phyloP scores from a whole-genome alignment of 2,329 filamentous ascomycete species.

The Pseudogymnoascus sp. region DNA sequence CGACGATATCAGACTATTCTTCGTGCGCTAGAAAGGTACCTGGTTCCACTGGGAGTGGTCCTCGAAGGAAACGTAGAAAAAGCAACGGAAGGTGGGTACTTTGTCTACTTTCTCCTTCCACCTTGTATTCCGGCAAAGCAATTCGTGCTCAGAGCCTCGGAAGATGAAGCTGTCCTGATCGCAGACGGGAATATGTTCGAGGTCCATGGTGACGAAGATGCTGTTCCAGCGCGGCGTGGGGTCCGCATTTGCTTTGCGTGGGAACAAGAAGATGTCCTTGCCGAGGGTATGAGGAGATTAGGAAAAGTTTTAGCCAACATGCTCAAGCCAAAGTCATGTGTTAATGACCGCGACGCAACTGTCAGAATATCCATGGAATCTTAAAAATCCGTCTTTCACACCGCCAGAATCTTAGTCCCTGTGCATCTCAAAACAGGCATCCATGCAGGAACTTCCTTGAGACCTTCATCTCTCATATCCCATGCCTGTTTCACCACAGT shows the following conservation, averaged over 20 bases:
- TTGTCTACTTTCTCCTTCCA: constrained; percentile 70
- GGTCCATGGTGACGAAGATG: constrained; percentile 48
- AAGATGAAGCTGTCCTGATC: constrained; percentile 59
- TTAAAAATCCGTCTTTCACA: neutral
- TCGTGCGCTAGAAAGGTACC: constrained; percentile 47
- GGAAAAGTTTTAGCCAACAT: constrained; percentile 37
- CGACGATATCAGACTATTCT: constrained; percentile 46
- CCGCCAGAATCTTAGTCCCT: neutral
- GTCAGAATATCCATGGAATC: neutral
- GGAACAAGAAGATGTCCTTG: constrained; percentile 58
- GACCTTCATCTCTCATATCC: neutral
- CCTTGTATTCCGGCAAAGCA: constrained; percentile 34
- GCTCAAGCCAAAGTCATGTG: neutral
- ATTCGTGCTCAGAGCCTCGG: constrained; percentile 37
- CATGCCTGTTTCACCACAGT: neutral
- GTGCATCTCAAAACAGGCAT: neutral
- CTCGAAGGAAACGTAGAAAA: constrained; percentile 33
- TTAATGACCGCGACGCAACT: neutral
- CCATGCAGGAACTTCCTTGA: neutral
- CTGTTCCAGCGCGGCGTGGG: constrained; percentile 48
- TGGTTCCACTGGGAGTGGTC: constrained; percentile 56
- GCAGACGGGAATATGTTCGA: constrained; percentile 65
- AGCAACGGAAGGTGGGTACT: constrained; percentile 63
- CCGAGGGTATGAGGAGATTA: constrained; percentile 60
- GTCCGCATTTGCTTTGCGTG: constrained; percentile 66